Percentiles rank a stretch among this genome's conserved stretches.
phyloP scores from a whole-genome alignment of 208 protist species.

The Trypanosomatidae sp. region DNA sequence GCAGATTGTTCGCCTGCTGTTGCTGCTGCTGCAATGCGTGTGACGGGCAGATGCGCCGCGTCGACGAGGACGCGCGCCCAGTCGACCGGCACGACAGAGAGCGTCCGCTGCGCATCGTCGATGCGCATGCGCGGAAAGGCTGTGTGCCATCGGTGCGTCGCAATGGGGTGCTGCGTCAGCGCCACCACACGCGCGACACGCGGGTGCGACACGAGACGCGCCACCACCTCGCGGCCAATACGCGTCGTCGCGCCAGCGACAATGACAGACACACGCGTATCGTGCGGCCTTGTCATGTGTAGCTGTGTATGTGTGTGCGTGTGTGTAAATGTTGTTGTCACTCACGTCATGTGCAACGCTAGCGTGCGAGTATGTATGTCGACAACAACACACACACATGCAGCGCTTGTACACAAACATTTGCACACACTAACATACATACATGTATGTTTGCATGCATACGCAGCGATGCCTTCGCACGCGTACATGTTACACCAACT shows the following conservation, averaged over 20 bases:
- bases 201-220: slow-evolving; percentile 40
- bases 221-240: slow-evolving; percentile 40
- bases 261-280: slow-evolving; percentile 35
- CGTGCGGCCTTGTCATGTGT: slow-evolving; percentile 10
- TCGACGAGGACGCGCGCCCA: slow-evolving; percentile 41
- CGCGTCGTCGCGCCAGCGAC: slow-evolving; percentile 45
- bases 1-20: too few species aligned
- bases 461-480: too few species aligned
- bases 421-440: not conserved
- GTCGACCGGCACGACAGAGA: slow-evolving; percentile 49
- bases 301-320: slow-evolving; percentile 1
- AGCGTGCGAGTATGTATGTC: not conserved
- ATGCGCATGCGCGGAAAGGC: slow-evolving; percentile 30
- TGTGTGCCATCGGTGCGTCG: slow-evolving; percentile 29
- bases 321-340: slow-evolving; percentile 6
- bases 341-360: not conserved
- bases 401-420: not conserved
- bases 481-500: too few species aligned
- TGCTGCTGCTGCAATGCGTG: too few species aligned
- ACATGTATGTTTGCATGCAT: not conserved
- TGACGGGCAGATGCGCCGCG: slow-evolving; percentile 25
- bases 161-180: slow-evolving; percentile 30
- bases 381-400: not conserved
- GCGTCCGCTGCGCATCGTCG: slow-evolving; percentile 25
- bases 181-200: slow-evolving; percentile 42